Base-by-base conservation (phyloP, 495 filamentous ascomycete species). In the Penicillium bialowiezense region DNA sequence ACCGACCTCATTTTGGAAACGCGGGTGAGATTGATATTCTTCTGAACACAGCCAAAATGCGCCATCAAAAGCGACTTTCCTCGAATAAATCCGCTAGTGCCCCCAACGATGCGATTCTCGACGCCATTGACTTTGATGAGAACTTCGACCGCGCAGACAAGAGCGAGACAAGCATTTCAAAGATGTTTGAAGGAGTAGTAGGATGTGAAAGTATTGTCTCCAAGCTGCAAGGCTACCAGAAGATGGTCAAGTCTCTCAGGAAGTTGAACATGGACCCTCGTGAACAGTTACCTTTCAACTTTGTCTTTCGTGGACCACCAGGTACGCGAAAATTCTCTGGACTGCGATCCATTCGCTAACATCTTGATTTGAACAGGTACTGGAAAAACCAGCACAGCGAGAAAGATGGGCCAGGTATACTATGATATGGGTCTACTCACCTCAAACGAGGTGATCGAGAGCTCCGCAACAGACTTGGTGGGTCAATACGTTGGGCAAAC, bases 361-460 rank as follows among this genome's bases (percentile, higher is more conserved):
- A 20, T 44, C 15, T 12, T 48, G 6, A 28, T 35, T 18, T 35
- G 5, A 7, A 31, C 42, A 83, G 82, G 87, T 1, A 89, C 87
- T 3, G 88, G 88, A 10, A 91, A 91, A 55, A 89, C 88, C 0
- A 83, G 75, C 0, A 88, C 85, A 0, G 88, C 88, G 0, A 64
- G 73, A 43, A 85, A 78, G 51, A 87, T 91, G 77, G 88, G 87
- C 8, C 73, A 85, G 44, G 68, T 91, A 0, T 90, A 79, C 58
- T 89, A 88, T 53, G 81, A 89, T 54, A 80, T 88, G 76, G 82
- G 83, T 0, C 75, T 87, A 18, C 64, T 89, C 1, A 51, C 76
- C 1, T 72, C 73, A 0, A 64, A 56, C 0, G 76, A 79, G 35
- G 81, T 87, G 0, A 56, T 83, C 0, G 82, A 86, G 41, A 73